phyloP scores from a whole-genome alignment of 371 early-diverging fungal genomes.

The Mortierella sp. region DNA sequence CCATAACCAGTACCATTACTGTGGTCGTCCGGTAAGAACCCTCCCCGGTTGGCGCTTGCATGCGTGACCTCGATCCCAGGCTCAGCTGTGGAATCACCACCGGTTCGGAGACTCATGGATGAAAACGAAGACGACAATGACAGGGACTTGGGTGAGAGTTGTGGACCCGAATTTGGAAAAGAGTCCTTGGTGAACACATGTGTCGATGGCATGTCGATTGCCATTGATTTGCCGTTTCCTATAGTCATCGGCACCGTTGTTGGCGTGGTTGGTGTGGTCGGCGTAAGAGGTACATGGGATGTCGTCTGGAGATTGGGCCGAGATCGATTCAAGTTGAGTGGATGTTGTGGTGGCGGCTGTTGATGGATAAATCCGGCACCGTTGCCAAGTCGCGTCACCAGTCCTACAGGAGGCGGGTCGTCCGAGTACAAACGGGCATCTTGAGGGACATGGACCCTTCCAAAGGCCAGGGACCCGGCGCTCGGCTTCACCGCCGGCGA shows the following conservation, averaged over 20 bases:
- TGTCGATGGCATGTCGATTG: conserved; percentile 5
- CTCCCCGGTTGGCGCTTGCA: conserved; percentile 16
- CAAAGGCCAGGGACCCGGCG: conserved; percentile 4
- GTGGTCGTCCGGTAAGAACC: background rate
- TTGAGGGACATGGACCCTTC: conserved; percentile 24
- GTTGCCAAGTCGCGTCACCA: conserved; percentile 13
- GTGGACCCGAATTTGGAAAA: background rate
- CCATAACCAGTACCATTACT: background rate
- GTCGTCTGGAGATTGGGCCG: background rate
- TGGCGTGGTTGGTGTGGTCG: background rate
- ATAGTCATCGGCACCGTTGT: background rate
- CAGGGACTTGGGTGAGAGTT: conserved; percentile 12
- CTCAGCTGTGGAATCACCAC: conserved; percentile 9
- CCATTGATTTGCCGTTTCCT: too few species aligned
- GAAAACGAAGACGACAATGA: conserved; percentile 26
- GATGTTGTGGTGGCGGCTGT: background rate
- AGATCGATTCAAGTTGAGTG: background rate
- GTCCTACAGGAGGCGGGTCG: conserved; percentile 29
- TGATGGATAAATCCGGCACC: conserved; percentile 5
- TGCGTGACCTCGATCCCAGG: conserved; percentile 32
- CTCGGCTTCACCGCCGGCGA: background rate
- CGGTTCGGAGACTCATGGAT: conserved; percentile 15
- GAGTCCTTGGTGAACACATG: conserved; percentile 31
- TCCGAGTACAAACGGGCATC: conserved; percentile 33
- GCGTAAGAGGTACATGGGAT: background rate